Conservation (phyloP, 257 asterid genomes). For the Cruciata laevipes region DNA sequence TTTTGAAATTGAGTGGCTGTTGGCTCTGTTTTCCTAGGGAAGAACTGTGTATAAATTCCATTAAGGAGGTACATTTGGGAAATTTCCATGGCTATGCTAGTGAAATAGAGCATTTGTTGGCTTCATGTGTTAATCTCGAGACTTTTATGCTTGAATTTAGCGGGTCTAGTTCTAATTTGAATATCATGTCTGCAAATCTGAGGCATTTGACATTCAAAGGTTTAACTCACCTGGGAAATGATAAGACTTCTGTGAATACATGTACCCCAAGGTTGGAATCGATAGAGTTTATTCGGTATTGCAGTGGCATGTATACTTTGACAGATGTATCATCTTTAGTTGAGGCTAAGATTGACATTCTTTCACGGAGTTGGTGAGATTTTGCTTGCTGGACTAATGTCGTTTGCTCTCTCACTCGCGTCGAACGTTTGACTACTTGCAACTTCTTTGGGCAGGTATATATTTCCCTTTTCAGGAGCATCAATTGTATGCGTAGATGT, state of each 20-base stretch:
- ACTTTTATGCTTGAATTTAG: background rate
- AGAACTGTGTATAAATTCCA: background rate
- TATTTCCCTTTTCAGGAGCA: background rate
- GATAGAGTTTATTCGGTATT: background rate
- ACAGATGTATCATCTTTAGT: background rate
- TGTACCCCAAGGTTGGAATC: background rate
- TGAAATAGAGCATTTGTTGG: background rate
- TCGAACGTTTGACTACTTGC: background rate
- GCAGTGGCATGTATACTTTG: background rate
- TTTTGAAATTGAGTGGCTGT: background rate
- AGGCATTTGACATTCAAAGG: background rate
- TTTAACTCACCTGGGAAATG: background rate
- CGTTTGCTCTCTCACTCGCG: background rate
- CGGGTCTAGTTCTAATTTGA: background rate
- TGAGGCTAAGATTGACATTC: constrained; percentile 2
- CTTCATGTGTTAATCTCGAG: background rate
- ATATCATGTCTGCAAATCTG: background rate
- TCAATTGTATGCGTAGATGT: background rate
- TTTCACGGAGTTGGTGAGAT: background rate
- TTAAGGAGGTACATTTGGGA: background rate
- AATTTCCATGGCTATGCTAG: background rate
- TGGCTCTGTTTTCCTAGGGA: background rate
- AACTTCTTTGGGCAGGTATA: background rate
- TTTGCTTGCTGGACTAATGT: constrained; percentile 1
- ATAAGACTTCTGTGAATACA: background rate